Conservation (phyloP, 1,284 basidiomycete genomes). For the Trichosporon sp. region DNA sequence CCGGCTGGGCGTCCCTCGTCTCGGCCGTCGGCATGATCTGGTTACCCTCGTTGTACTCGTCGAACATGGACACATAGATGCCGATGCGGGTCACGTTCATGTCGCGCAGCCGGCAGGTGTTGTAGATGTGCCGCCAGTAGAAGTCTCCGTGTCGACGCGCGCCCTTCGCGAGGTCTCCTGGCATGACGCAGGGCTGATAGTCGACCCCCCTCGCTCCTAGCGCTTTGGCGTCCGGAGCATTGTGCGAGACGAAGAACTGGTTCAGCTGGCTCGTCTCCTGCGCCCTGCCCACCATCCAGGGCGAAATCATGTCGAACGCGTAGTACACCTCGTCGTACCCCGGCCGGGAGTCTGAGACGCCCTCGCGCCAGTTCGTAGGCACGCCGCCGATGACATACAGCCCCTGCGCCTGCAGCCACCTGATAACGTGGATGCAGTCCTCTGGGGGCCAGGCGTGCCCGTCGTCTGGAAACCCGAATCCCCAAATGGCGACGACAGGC, state of each 20-base stretch:
- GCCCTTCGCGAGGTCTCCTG: slow-evolving; percentile 16
- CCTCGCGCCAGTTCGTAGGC: slow-evolving; percentile 18
- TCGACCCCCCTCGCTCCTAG: slow-evolving; percentile 8
- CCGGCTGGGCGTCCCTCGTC: slow-evolving; percentile 11
- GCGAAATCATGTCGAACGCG: slow-evolving; percentile 16
- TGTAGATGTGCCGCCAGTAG: slow-evolving; percentile 21
- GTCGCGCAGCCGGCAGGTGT: slow-evolving; percentile 1
- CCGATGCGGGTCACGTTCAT: neutral
- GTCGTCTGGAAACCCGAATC: slow-evolving; percentile 20
- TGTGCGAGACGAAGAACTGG: slow-evolving; percentile 9
- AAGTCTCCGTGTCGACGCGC: slow-evolving; percentile 17
- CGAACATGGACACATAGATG: slow-evolving; percentile 20
- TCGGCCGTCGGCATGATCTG: slow-evolving; percentile 22
- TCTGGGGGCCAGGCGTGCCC: slow-evolving; percentile 6
- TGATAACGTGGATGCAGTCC: slow-evolving; percentile 15
- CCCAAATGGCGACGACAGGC: slow-evolving; percentile 20
- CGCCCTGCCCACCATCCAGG: slow-evolving; percentile 22
- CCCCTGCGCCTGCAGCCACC: slow-evolving; percentile 13
- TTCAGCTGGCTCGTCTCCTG: slow-evolving; percentile 11
- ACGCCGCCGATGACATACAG: slow-evolving; percentile 19
- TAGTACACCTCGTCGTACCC: slow-evolving; percentile 15
- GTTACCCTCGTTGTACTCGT: slow-evolving; percentile 23
- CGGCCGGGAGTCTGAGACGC: slow-evolving; percentile 11
- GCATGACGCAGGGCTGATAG: slow-evolving; percentile 21
- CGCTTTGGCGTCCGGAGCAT: slow-evolving; percentile 9